A percentile compares a stretch with the other conserved stretches of the same genome.
phyloP scores from a whole-genome alignment of 2,329 filamentous ascomycete species.

The Ascochyta koolunga region DNA sequence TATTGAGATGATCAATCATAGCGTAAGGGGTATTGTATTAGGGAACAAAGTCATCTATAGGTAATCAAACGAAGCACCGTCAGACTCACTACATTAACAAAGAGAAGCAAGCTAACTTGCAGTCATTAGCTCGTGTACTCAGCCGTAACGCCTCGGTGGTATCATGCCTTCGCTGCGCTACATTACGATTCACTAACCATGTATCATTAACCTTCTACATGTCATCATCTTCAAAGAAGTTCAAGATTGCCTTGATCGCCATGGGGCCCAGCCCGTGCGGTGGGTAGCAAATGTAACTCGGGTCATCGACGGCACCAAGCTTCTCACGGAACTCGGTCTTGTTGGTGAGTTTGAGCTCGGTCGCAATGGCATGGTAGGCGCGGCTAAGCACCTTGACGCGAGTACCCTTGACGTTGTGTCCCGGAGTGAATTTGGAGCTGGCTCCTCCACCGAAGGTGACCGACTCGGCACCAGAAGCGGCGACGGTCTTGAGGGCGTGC shows the following conservation, averaged over 20 bases:
- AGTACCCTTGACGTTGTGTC: slow-evolving; percentile 80
- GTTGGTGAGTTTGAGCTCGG: slow-evolving; percentile 79
- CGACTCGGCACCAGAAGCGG: slow-evolving; percentile 63
- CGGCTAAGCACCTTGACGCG: slow-evolving; percentile 81
- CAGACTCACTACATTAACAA: neutral
- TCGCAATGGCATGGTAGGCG: slow-evolving; percentile 81
- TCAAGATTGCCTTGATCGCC: slow-evolving; percentile 83
- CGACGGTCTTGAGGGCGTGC: slow-evolving; percentile 68
- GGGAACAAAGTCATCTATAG: slow-evolving; percentile 8
- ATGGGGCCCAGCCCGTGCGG: slow-evolving; percentile 81
- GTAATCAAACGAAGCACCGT: slow-evolving; percentile 12
- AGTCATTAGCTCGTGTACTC: slow-evolving; percentile 11
- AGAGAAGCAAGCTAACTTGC: slow-evolving; percentile 5
- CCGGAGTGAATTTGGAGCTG: slow-evolving; percentile 73
- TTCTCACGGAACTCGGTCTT: slow-evolving; percentile 93
- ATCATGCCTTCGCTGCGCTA: slow-evolving; percentile 16
- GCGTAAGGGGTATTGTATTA: slow-evolving; percentile 16
- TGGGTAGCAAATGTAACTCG: slow-evolving; percentile 89
- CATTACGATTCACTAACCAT: slow-evolving; percentile 12
- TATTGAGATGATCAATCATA: no score
- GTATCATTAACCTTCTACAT: slow-evolving; percentile 27
- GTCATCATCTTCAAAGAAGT: slow-evolving; percentile 75
- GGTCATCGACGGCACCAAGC: slow-evolving; percentile 82
- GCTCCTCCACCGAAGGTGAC: slow-evolving; percentile 91
- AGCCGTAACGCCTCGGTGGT: slow-evolving; percentile 25